These are phyloP conservation scores for Casuarina equisetifolia DNA, from an alignment of 306 rosid species.

Conservation along the genomic window DNA sequence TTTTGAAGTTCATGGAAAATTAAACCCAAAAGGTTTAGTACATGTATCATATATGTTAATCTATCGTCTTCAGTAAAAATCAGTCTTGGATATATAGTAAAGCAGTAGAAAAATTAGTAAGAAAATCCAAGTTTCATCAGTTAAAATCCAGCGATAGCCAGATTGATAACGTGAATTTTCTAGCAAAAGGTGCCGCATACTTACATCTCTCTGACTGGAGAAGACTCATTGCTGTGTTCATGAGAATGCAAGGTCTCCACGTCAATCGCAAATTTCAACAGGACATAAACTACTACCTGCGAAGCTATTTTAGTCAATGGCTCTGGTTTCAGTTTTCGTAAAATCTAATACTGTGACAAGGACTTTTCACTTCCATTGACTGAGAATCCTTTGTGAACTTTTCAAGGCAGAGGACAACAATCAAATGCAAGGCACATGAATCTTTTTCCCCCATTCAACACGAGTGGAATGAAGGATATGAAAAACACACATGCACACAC, in stretches of 20 bases:
- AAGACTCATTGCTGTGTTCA: constrained; percentile 46
- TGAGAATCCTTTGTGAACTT: background rate
- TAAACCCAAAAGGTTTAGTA: constrained; percentile 2
- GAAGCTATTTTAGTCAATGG: constrained; percentile 14
- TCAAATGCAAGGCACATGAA: background rate
- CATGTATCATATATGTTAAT: background rate
- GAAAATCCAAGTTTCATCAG: background rate
- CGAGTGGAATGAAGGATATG: constrained; percentile 6
- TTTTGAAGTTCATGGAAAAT: constrained; percentile 5
- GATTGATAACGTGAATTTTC: background rate
- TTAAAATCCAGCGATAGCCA: background rate
- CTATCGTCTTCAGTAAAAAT: constrained; percentile 5
- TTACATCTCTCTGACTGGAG: constrained; percentile 64
- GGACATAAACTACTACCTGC: constrained; percentile 63
- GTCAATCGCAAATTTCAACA: constrained; percentile 62
- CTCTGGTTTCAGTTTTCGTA: constrained; percentile 15
- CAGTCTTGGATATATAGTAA: background rate
- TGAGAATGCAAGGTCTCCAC: constrained; percentile 65
- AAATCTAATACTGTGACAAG: constrained; percentile 15
- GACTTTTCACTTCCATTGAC: constrained; percentile 1
- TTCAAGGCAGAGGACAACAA: constrained; percentile 16
- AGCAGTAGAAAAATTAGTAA: background rate
- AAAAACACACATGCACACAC: background rate
- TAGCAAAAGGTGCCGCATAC: constrained; percentile 21
- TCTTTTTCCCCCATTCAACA: background rate